Base-by-base conservation (phyloP, 805 yeast genomes). In the baker's yeast (Saccharomyces cerevisiae) region DNA sequence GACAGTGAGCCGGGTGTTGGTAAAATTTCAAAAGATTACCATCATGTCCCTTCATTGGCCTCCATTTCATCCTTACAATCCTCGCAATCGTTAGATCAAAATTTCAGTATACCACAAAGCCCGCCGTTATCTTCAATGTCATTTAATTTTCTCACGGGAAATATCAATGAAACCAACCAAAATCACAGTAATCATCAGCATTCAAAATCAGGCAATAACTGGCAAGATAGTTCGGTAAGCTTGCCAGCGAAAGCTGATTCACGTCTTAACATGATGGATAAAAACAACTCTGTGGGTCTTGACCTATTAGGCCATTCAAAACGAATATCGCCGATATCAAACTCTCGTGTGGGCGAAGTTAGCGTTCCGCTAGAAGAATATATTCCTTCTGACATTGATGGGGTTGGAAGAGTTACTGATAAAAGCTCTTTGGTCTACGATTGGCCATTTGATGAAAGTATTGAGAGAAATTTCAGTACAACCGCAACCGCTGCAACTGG, bases 331-430 rank as follows among this genome's bases (percentile, higher is more conserved):
- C 55, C 61, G 4, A 49, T 30, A 17, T 60, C 69, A 5, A 61
- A 66, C 51, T 51, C 65, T 17, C 64, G 73, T 30, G 72, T 69
- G 31, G 77, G 76, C 24, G 77, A 73, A 47, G 74, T 71, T 3
- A 59, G 66, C 4, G 66, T 73, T 2, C 75, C 76, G 4, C 47
- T 73, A 17, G 71, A 69, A 51, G 76, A 73, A 55, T 70, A 67
- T 53, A 61, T 69, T n/a, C 73, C 74, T 3, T 56, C 62, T 1
- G 65, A 66, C 51, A 57, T 66, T 9, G 60, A 61, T 47, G 73
- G 70, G 8, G 59, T 69, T 26, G 72, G 72, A 1, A 66, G 61
- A 48, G 67, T 67, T 4, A 66, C 55, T 43, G 65, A 62, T 52
- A 53, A 51, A 1, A 59, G 48, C 28, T 49, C 62, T 1, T 54